phyloP scores from a whole-genome alignment of 805 yeast genomes.

The Saturnispora galanensis region DNA sequence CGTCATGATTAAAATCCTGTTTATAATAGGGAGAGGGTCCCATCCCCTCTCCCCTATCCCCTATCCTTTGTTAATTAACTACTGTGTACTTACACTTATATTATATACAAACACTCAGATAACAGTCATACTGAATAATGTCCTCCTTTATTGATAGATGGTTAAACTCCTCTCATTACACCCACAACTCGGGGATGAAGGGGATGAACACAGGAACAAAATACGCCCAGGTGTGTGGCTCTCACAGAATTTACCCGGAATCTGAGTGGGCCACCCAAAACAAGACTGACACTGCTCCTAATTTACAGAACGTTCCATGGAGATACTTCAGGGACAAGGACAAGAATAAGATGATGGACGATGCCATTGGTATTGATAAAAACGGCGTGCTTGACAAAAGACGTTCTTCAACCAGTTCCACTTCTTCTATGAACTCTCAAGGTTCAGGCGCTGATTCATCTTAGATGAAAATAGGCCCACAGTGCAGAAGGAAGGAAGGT shows the following conservation, averaged over 20 bases:
- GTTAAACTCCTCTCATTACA: slow-evolving; percentile 20
- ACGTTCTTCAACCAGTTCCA: neutral
- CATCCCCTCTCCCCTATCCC: too few relatives aligned
- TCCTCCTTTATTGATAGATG: slow-evolving; percentile 26
- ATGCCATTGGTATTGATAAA: neutral
- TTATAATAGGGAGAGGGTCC: too few relatives aligned
- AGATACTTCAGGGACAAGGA: slow-evolving; percentile 14
- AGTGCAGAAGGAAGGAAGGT: too few relatives aligned
- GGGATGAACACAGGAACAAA: slow-evolving; percentile 21
- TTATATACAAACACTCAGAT: too few relatives aligned
- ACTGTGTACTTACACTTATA: too few relatives aligned
- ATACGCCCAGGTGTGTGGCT: slow-evolving; percentile 4
- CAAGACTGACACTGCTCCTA: slow-evolving; percentile 18
- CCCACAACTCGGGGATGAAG: slow-evolving; percentile 14
- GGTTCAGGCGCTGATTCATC: too few relatives aligned
- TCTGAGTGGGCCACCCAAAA: slow-evolving; percentile 4
- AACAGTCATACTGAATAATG: too few relatives aligned
- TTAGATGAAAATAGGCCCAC: too few relatives aligned
- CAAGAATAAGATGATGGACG: neutral
- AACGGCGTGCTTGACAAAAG: neutral
- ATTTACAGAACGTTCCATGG: slow-evolving; percentile 24
- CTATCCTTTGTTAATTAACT: too few relatives aligned
- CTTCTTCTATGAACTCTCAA: too few relatives aligned
- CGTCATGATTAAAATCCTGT: too few relatives aligned
- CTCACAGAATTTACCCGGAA: slow-evolving; percentile 19